These are phyloP conservation scores for Diophrys sp. DNA, from an alignment of 73 alveolate species.

Conservation along the genomic window DNA sequence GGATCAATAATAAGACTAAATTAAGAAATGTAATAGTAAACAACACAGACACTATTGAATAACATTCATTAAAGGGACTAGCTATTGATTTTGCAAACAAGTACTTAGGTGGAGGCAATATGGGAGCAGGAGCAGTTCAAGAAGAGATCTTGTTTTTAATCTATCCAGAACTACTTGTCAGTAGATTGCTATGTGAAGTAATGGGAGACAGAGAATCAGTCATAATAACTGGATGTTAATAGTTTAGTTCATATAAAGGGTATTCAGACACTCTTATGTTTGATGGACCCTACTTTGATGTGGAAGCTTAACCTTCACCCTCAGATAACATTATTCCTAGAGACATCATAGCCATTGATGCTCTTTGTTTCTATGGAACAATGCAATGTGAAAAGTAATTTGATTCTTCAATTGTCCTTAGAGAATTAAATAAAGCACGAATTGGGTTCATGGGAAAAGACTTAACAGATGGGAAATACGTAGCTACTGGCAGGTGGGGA, in stretches of 20 bases:
- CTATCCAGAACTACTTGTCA: constrained; percentile 76
- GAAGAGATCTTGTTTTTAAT: constrained; percentile 89
- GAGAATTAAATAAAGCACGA: constrained; percentile 75
- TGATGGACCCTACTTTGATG: constrained; percentile 22
- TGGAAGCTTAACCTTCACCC: not conserved
- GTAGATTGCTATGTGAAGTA: constrained; percentile 71
- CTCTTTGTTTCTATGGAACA: constrained; percentile 26
- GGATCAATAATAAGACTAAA: not conserved
- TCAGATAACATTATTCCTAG: not conserved
- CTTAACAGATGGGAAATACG: not conserved
- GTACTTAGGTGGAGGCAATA: constrained; percentile 93
- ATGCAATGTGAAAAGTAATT: constrained; percentile 17
- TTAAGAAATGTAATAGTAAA: too few relatives aligned
- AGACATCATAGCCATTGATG: constrained; percentile 66
- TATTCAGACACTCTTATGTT: constrained; percentile 63
- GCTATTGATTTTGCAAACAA: constrained; percentile 88
- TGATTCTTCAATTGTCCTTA: constrained; percentile 5
- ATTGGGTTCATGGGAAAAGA: constrained; percentile 47
- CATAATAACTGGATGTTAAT: constrained; percentile 70
- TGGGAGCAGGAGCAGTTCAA: constrained; percentile 83
- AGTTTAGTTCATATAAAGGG: constrained; percentile 73
- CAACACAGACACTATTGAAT: not conserved
- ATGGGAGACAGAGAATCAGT: constrained; percentile 87
- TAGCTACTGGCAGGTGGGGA: constrained; percentile 75
- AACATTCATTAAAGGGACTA: not conserved